Conservation (phyloP, 2,329 filamentous ascomycete genomes). For the Cytospora piceae region DNA sequence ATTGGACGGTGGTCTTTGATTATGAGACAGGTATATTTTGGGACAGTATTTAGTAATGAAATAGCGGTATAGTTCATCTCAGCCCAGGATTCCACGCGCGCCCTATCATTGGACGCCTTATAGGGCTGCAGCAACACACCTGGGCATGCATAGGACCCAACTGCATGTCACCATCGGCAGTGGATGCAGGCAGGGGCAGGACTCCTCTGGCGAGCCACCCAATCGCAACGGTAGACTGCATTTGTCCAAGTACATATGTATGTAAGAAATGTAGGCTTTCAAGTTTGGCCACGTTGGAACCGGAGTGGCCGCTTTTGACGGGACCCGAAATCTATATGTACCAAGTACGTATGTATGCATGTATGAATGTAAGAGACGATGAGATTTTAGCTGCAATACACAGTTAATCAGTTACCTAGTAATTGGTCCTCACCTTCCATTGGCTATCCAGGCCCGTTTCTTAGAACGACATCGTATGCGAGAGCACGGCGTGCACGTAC, state of each 20-base stretch:
- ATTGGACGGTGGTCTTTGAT: not conserved
- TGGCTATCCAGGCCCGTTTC: not conserved
- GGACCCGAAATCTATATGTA: too few relatives aligned
- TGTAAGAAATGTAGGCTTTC: not conserved
- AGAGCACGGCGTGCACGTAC: not conserved
- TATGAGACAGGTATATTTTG: conserved; percentile 26
- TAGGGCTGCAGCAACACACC: conserved; percentile 29
- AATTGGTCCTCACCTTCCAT: too few relatives aligned
- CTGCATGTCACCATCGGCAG: not conserved
- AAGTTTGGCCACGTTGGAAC: too few relatives aligned
- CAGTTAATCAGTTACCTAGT: not conserved
- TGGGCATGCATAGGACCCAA: conserved; percentile 13
- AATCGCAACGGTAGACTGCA: not conserved
- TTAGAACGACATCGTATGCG: not conserved
- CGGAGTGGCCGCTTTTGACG: not conserved
- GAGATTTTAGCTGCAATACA: not conserved
- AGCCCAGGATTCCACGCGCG: conserved; percentile 6
- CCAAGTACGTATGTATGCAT: too few relatives aligned
- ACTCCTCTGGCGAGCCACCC: not conserved
- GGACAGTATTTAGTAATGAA: conserved; percentile 27
- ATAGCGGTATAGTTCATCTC: conserved; percentile 24
- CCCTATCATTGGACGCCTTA: conserved; percentile 6
- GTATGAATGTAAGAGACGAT: too few relatives aligned
- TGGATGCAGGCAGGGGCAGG: not conserved
- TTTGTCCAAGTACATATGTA: not conserved